Conservation (phyloP, 192 early-diverging fungal species). For the Backusella tarrabulga region DNA sequence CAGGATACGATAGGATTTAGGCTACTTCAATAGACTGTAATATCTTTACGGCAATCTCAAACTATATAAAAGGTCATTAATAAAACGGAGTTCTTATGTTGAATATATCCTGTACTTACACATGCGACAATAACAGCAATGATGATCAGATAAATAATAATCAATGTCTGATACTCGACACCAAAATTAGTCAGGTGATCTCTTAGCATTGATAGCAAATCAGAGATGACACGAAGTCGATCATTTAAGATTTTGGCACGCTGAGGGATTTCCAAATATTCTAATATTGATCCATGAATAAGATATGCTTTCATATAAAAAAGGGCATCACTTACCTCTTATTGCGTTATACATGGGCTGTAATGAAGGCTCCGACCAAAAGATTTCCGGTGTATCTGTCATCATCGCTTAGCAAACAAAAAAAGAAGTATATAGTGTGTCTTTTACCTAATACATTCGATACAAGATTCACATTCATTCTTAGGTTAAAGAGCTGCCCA, state of each 20-base stretch:
- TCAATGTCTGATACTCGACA: conserved; percentile 58
- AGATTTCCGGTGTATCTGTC: conserved; percentile 74
- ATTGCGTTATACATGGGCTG: conserved; percentile 80
- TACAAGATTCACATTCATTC: conserved; percentile 83
- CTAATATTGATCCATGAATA: conserved; percentile 12
- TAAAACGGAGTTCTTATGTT: background rate
- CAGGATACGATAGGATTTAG: background rate
- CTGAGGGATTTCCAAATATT: conserved; percentile 69
- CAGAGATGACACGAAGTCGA: conserved; percentile 55
- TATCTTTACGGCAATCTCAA: conserved; percentile 36
- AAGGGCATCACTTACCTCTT: conserved; percentile 38
- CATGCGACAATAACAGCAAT: conserved; percentile 37
- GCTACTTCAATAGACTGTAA: conserved; percentile 26
- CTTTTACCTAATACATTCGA: conserved; percentile 74
- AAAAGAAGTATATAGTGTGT: no score
- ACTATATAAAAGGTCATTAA: background rate
- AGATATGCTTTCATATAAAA: background rate
- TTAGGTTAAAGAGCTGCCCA: conserved; percentile 65
- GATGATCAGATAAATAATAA: conserved; percentile 61
- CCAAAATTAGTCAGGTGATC: conserved; percentile 56
- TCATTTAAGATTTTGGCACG: conserved; percentile 60
- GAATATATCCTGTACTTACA: conserved; percentile 21
- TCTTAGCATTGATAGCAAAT: conserved; percentile 60
- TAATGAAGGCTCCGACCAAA: conserved; percentile 78
- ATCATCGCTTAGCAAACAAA: background rate